These are phyloP conservation scores for Tephrocybe rancida DNA, from an alignment of 768 basidiomycete genomes.

Conservation along the genomic window DNA sequence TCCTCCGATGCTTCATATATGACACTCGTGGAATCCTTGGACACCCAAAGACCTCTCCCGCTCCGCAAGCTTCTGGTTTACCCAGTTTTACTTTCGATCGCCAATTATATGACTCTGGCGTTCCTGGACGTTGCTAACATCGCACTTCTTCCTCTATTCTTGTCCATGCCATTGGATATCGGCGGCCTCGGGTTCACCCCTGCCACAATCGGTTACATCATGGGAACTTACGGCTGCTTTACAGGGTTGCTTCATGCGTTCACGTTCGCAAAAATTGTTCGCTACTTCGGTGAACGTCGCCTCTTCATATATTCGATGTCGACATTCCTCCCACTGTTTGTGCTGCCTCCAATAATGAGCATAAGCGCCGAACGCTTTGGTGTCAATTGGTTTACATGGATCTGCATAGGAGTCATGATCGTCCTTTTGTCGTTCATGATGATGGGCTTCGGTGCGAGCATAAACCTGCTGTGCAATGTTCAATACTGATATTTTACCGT, in stretches of 20 bases:
- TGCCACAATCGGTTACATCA: slow-evolving; percentile 65
- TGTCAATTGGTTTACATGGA: slow-evolving; percentile 35
- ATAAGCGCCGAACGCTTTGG: slow-evolving; percentile 30
- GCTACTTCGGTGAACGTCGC: slow-evolving; percentile 38
- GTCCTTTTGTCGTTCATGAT: slow-evolving; percentile 36
- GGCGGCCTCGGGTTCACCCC: background rate
- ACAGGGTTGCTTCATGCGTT: slow-evolving; percentile 21
- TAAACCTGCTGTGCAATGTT: background rate
- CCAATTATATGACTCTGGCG: slow-evolving; percentile 69
- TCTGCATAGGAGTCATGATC: slow-evolving; percentile 28
- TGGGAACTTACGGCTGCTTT: slow-evolving; percentile 44
- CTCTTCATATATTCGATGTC: slow-evolving; percentile 39
- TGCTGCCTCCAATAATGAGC: slow-evolving; percentile 45
- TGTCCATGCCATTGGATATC: background rate
- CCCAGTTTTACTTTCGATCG: slow-evolving; percentile 60
- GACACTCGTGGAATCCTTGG: background rate
- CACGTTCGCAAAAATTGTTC: slow-evolving; percentile 35
- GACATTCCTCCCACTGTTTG: slow-evolving; percentile 34
- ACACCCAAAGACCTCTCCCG: slow-evolving; percentile 33
- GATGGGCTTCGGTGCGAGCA: slow-evolving; percentile 39
- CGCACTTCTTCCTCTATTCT: slow-evolving; percentile 48
- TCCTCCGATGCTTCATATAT: background rate
- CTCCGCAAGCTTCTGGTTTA: slow-evolving; percentile 45
- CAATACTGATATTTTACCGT: background rate
- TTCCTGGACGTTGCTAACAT: slow-evolving; percentile 65